A percentile compares a stretch with the other conserved stretches of the same genome.
These are phyloP conservation scores for Aureobasidium melanogenum DNA, from an alignment of 2,329 filamentous ascomycete species.

Conservation along the genomic window DNA sequence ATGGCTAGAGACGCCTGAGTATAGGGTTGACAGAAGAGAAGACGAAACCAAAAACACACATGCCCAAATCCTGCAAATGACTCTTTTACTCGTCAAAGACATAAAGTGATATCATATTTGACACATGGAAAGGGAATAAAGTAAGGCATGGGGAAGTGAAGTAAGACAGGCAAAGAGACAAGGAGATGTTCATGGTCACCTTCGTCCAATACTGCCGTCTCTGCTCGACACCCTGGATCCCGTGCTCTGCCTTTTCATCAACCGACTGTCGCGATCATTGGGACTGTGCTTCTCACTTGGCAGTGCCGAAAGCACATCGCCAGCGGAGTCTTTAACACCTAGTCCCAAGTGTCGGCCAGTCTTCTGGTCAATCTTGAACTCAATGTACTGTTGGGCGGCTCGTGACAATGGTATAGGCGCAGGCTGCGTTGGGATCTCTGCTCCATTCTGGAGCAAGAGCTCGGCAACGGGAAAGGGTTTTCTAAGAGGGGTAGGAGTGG, in stretches of 20 bases:
- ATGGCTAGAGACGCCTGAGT: too few relatives aligned
- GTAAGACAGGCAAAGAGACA: not conserved
- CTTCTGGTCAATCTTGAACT: constrained; percentile 55
- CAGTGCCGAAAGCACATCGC: constrained; percentile 55
- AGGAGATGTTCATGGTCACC: constrained; percentile 3
- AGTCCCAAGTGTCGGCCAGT: constrained; percentile 24
- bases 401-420: constrained; percentile 77
- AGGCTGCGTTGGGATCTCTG: constrained; percentile 66
- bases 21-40: not conserved
- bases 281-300: constrained; percentile 36
- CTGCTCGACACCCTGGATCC: constrained; percentile 7
- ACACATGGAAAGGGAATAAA: not conserved
- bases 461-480: constrained; percentile 80
- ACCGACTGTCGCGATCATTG: constrained; percentile 1
- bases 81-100: not conserved
- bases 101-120: not conserved
- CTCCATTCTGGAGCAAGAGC: constrained; percentile 85
- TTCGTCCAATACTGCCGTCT: constrained; percentile 6
- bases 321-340: constrained; percentile 21
- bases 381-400: constrained; percentile 74
- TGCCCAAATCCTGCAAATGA: not conserved
- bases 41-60: not conserved
- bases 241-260: not conserved
- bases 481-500: constrained; percentile 32
- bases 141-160: not conserved